A percentile compares a stretch with the other conserved stretches of the same genome.
phyloP scores from a whole-genome alignment of 176 grass and related monocot species.

The Carex kokanica region DNA sequence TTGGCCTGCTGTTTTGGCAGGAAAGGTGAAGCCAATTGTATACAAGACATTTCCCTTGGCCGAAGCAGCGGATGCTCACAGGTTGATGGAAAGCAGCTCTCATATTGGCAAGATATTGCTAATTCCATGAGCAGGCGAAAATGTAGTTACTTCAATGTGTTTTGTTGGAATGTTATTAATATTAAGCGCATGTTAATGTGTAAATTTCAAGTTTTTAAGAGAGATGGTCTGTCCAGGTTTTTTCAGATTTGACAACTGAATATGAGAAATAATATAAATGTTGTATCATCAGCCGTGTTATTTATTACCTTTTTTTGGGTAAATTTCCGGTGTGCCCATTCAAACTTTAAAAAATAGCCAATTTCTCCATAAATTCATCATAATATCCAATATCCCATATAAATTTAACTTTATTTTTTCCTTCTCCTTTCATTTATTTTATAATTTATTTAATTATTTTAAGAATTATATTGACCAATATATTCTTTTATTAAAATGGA shows the following conservation, averaged over 20 bases:
- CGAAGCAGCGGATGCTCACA: slow-evolving; percentile 72
- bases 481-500: too few relatives aligned
- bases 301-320: background rate
- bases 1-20: slow-evolving; percentile 56
- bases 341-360: too few relatives aligned
- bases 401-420: too few relatives aligned
- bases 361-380: too few relatives aligned
- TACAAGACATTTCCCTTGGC: slow-evolving; percentile 58
- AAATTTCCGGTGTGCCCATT: too few relatives aligned
- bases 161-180: background rate
- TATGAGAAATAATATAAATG: background rate
- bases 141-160: background rate
- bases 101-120: slow-evolving; percentile 88
- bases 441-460: too few relatives aligned
- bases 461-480: too few relatives aligned
- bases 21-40: slow-evolving; percentile 70
- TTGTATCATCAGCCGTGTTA: background rate
- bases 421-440: too few relatives aligned
- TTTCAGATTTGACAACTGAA: background rate
- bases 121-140: slow-evolving; percentile 41
- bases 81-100: slow-evolving; percentile 61
- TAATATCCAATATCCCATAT: too few relatives aligned
- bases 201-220: background rate
- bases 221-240: background rate
- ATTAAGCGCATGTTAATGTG: background rate